These are phyloP conservation scores for Medicago arabica DNA, from an alignment of 306 rosid species.

Conservation along the genomic window DNA sequence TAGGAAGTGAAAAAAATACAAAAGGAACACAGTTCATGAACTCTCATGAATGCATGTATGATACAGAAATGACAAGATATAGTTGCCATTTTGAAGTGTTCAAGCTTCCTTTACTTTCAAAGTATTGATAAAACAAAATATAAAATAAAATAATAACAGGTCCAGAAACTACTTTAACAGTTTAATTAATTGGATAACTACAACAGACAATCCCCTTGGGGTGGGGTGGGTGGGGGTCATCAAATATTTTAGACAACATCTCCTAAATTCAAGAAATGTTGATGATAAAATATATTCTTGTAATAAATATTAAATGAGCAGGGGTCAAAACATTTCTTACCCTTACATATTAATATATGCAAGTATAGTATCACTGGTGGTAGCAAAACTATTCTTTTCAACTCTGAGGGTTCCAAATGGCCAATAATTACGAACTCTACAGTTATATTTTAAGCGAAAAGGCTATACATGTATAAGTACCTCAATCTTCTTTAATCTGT, in stretches of 20 bases:
- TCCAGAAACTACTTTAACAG: neutral
- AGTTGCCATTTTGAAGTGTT: conserved; percentile 1
- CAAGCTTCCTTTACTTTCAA: neutral
- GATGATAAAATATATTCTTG: neutral
- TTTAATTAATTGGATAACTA: conserved; percentile 5
- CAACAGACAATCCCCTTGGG: neutral
- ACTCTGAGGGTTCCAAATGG: neutral
- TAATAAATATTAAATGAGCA: neutral
- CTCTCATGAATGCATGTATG: neutral
- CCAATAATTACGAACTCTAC: conserved; percentile 2
- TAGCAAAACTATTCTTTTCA: neutral
- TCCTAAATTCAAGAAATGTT: conserved; percentile 6
- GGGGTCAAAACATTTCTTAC: neutral
- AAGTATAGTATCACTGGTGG: conserved; percentile 2
- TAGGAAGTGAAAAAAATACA: neutral
- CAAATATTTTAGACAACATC: conserved; percentile 15
- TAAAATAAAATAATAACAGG: neutral
- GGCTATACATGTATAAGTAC: conserved; percentile 14
- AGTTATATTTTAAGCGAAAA: conserved; percentile 1
- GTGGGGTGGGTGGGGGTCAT: neutral
- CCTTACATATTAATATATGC: conserved; percentile 9
- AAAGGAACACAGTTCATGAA: neutral
- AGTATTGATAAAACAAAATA: neutral
- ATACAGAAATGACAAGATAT: neutral
- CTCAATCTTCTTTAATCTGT: neutral